phyloP scores from a whole-genome alignment of 2,329 filamentous ascomycete genomes.

The Penicillium sp. region DNA sequence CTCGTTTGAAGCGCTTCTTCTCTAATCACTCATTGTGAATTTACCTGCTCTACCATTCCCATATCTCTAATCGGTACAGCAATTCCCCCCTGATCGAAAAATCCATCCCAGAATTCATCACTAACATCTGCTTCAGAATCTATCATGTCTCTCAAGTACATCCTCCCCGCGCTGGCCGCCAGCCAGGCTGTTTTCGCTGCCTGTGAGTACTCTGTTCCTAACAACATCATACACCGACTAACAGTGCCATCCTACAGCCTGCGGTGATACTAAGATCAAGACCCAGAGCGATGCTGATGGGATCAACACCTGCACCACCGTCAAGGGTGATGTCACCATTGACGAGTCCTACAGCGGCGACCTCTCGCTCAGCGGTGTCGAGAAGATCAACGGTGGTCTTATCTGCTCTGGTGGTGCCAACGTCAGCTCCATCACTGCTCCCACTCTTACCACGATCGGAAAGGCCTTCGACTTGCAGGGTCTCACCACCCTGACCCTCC shows the following conservation, averaged over 20 bases:
- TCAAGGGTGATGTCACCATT: slow-evolving; percentile 68
- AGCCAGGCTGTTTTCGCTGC: slow-evolving; percentile 54
- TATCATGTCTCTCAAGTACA: slow-evolving; percentile 56
- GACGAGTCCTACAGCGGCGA: slow-evolving; percentile 54
- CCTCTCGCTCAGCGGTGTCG: slow-evolving; percentile 63
- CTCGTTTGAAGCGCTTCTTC: slow-evolving; percentile 20
- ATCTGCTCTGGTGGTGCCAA: slow-evolving; percentile 55
- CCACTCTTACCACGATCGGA: slow-evolving; percentile 63
- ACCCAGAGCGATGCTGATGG: slow-evolving; percentile 64
- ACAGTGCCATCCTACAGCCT: neutral
- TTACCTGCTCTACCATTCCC: slow-evolving; percentile 28
- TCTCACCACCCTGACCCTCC: slow-evolving; percentile 65
- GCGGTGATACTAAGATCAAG: slow-evolving; percentile 47
- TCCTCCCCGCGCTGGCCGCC: slow-evolving; percentile 57
- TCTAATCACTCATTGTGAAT: slow-evolving; percentile 12
- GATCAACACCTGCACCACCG: slow-evolving; percentile 65
- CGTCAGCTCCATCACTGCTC: slow-evolving; percentile 63
- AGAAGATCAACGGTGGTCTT: slow-evolving; percentile 60
- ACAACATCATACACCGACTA: neutral
- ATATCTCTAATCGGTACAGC: slow-evolving; percentile 28
- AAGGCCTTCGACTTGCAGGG: slow-evolving; percentile 69
- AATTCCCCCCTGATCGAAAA: slow-evolving; percentile 11
- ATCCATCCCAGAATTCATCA: neutral
- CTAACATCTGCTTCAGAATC: slow-evolving; percentile 13
- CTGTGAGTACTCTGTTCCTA: slow-evolving; percentile 21